phyloP scores from a whole-genome alignment of 768 basidiomycete genomes.

The Brasilioporus rufonigricans region DNA sequence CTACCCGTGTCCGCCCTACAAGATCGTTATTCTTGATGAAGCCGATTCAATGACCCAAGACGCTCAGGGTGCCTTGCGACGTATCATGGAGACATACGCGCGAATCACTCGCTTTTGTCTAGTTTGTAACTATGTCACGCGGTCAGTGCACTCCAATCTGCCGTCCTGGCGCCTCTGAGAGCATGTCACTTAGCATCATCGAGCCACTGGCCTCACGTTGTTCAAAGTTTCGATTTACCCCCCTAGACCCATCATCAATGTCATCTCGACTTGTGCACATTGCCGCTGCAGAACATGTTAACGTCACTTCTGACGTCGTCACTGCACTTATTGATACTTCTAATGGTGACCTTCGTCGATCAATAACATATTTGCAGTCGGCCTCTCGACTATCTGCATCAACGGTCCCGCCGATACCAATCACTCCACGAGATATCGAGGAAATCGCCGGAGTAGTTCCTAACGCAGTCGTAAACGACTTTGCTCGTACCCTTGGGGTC shows the following conservation, averaged over 20 bases:
- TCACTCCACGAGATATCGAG: conserved; percentile 79
- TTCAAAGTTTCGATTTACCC: conserved; percentile 97
- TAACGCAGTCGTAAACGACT: conserved; percentile 59
- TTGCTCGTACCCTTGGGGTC: conserved; percentile 72
- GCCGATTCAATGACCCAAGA: conserved; percentile 99
- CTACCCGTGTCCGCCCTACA: conserved; percentile 97
- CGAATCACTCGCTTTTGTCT: conserved; percentile 97
- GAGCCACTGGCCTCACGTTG: conserved; percentile 98
- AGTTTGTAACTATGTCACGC: conserved; percentile 98
- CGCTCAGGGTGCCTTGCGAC: conserved; percentile 91
- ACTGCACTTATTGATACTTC: conserved; percentile 75
- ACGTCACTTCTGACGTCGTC: conserved; percentile 57
- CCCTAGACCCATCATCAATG: conserved; percentile 79
- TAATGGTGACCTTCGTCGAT: conserved; percentile 89
- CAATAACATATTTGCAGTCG: conserved; percentile 97
- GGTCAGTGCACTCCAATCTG: conserved; percentile 50
- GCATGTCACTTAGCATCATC: conserved; percentile 68
- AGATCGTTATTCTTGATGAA: conserved; percentile 98
- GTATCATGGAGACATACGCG: conserved; percentile 99
- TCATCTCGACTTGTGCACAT: conserved; percentile 76
- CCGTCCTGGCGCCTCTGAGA: conserved; percentile 1
- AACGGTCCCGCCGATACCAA: conserved; percentile 66
- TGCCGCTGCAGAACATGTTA: conserved; percentile 69
- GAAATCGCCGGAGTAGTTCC: conserved; percentile 98
- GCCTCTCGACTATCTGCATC: conserved; percentile 84